Evolutionary conservation across 1,139 yeast genomes (phyloP), one percentile per base, ranked within the genome.

Genomic region (Hansenula lynferdii): DNA sequence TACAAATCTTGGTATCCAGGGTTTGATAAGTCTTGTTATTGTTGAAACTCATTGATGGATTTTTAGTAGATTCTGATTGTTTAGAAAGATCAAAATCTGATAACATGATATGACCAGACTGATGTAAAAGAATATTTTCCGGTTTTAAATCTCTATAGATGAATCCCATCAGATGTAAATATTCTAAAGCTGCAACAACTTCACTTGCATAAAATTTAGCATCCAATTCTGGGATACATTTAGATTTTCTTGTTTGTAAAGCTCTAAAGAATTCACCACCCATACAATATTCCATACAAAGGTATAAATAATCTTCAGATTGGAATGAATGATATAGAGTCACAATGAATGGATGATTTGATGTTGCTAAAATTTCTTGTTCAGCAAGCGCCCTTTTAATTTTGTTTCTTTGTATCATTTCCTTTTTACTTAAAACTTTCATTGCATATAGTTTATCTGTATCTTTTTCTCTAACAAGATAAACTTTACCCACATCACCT

Each of bases 181-280:
- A 94, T 57, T 94, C 99, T 43, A 94, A 69, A 0, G 98, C 98
- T 0, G 98, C 98, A 1, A 95, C 83, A 14, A 94, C 98, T 61
- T 94, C 99, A 12, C 97, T 89, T 0, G 97, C 97, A 60, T 94
- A 94, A 58, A 94, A 94, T 43, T 80, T 71, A 15, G 98, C 97
- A 58, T 90, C 97, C 36, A 70, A 76, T 60, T 94, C 99, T 28
- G 79, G 71, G n/a, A 94, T 81, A 45, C 95, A 85, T 57, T 89
- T 87, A 37, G 90, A 77, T 45, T 81, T 85, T 44, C 97, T 72
- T 0, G 97, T 89, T 63, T 94, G 98, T 38, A 94, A 65, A 0
- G 98, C 98, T 43, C 98, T 70, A 68, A 94, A 94, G 58, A 94
- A 94, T 62, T 94, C 99, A 35, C 99, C 98, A 17, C 99, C 99